These are phyloP conservation scores for Trichocladium antarcticum DNA, from an alignment of 495 filamentous ascomycete genomes.

Conservation along the genomic window DNA sequence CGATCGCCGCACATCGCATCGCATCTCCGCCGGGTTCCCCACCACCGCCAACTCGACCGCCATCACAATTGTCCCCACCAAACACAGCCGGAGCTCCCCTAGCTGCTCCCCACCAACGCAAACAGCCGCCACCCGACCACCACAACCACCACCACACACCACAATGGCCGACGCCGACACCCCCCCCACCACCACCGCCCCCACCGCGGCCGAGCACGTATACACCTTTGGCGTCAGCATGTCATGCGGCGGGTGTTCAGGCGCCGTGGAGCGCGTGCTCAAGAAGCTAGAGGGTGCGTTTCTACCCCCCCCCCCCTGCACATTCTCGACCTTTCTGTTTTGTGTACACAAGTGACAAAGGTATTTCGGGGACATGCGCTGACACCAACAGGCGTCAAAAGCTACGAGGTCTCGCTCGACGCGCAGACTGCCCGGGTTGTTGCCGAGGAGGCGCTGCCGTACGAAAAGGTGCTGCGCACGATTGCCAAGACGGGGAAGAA, in stretches of 20 bases:
- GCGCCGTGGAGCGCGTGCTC: conserved; percentile 76
- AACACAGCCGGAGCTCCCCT: background rate
- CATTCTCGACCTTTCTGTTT: too few species aligned
- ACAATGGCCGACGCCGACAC: conserved; percentile 32
- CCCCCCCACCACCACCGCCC: background rate
- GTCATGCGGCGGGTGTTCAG: conserved; percentile 55
- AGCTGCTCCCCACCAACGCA: background rate
- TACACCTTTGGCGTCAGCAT: conserved; percentile 60
- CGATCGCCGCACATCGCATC: background rate
- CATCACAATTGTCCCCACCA: background rate
- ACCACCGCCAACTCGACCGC: background rate
- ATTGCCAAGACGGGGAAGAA: conserved; percentile 96
- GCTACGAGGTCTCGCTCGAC: conserved; percentile 77
- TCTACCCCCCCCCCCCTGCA: background rate
- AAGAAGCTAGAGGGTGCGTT: conserved; percentile 74
- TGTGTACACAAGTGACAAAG: too few species aligned
- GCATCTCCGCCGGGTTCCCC: background rate
- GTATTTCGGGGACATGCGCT: too few species aligned
- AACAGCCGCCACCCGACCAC: too few species aligned
- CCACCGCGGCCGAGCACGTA: conserved; percentile 28
- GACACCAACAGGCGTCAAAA: conserved; percentile 57
- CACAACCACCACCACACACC: conserved; percentile 2
- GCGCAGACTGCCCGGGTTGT: conserved; percentile 64
- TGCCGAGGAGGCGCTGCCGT: conserved; percentile 51
- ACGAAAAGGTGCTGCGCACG: conserved; percentile 70